Base-by-base conservation (phyloP, 169 alveolate genomes). In the Plasmodium reichenowi region DNA sequence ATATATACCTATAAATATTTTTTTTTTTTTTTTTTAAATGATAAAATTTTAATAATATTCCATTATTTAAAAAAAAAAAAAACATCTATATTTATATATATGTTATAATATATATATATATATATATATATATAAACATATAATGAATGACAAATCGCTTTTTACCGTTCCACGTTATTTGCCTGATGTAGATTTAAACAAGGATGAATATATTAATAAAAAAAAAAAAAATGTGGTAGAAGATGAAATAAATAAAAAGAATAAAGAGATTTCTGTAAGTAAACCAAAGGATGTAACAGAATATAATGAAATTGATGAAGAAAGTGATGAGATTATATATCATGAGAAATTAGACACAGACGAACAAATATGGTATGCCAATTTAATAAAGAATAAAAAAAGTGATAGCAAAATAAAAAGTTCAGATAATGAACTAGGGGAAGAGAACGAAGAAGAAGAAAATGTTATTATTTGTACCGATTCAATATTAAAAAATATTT, bases 401-500 rank as follows among this genome's bases (percentile, higher is more conserved):
- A 38, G 47, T 38, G 47, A 38, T 38, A 38, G 9, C 47, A 38
- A 38, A 38, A 38, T 38, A 3, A 7, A 5, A 38, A 38, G 47
- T 38, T 38, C 47, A 38, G 66, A 32, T 48, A 68, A 78, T 12
- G 64, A 78, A 50, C 59, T 10, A 22, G 66, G 29, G 24, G 22
- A 8, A 38, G 60, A 26, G 20, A n/a, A 74, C 24, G 9, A 24
- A 24, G 47, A 54, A 12, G 38, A 43, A 24, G 78, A 78, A 54
- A 24, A 20, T 15, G 26, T 83, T 83, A 72, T 83, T 52, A 56
- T 83, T 54, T 56, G 52, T 50, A 45, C 91, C 10, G 85, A 83
- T 56, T 48, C 22, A n/a, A 83, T 83, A 24, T 83, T 83, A 54
- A 83, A 83, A 58, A 83, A 67, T 68, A 83, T 83, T 45, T 83